phyloP scores from a whole-genome alignment of 805 yeast genomes.

The Cyberlindnera amylophila region DNA sequence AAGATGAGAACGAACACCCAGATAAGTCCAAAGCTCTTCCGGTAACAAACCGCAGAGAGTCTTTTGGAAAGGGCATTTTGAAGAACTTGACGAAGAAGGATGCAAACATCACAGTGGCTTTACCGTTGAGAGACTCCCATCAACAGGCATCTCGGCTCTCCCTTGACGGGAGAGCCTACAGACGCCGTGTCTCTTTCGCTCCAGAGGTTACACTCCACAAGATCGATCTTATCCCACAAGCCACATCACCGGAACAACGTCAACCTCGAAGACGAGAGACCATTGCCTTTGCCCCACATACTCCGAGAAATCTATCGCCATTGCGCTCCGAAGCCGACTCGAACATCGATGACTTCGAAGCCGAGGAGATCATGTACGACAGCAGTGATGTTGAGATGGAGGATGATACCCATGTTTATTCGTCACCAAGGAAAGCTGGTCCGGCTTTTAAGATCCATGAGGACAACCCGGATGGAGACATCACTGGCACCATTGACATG shows the following conservation, averaged over 20 bases:
- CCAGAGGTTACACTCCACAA: slow-evolving; percentile 31
- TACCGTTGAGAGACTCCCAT: slow-evolving; percentile 20
- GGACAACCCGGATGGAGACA: slow-evolving; percentile 14
- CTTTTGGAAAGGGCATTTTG: slow-evolving; percentile 24
- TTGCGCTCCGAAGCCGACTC: slow-evolving; percentile 1
- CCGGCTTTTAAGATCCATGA: slow-evolving; percentile 20
- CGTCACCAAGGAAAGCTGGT: slow-evolving; percentile 18
- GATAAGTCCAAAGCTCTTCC: background rate
- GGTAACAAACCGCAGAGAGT: slow-evolving; percentile 22
- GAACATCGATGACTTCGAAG: slow-evolving; percentile 12
- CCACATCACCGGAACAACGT: slow-evolving; percentile 12
- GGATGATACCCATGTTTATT: slow-evolving; percentile 23
- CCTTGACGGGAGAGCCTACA: slow-evolving; percentile 15
- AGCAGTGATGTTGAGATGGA: slow-evolving; percentile 29
- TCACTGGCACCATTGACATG: slow-evolving; percentile 21
- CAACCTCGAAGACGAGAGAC: slow-evolving; percentile 28
- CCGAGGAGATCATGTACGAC: slow-evolving; percentile 21
- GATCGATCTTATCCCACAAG: slow-evolving; percentile 21
- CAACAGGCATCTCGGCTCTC: slow-evolving; percentile 8
- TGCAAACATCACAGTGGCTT: slow-evolving; percentile 16
- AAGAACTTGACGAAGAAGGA: slow-evolving; percentile 15
- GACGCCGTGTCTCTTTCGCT: slow-evolving; percentile 29
- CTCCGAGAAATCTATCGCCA: slow-evolving; percentile 11
- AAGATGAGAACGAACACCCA: background rate
- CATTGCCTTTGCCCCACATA: slow-evolving; percentile 23